Conservation (phyloP, 2,329 filamentous ascomycete species). For the Penicillium aurantiogriseum region DNA sequence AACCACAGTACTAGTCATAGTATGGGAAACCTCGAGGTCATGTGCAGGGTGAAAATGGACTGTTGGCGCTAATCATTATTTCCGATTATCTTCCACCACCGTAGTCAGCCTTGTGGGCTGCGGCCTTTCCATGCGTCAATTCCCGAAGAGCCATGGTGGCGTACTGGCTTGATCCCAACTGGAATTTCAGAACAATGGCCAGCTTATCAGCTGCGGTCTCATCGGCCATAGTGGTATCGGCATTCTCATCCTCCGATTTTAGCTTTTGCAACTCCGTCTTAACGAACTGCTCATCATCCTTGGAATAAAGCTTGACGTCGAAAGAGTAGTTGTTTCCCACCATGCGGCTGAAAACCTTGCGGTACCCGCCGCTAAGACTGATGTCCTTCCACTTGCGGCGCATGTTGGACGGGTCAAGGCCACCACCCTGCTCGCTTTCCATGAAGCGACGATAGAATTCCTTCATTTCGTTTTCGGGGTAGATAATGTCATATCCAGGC, state of each 20-base stretch:
- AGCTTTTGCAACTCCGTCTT: slow-evolving; percentile 79
- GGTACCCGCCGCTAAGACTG: slow-evolving; percentile 83
- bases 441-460: slow-evolving; percentile 84
- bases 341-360: slow-evolving; percentile 76
- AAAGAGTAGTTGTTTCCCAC: slow-evolving; percentile 64
- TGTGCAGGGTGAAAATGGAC: neutral
- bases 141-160: slow-evolving; percentile 81
- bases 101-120: slow-evolving; percentile 63
- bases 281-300: slow-evolving; percentile 76
- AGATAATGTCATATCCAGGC: slow-evolving; percentile 87
- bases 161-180: slow-evolving; percentile 76
- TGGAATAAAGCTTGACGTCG: slow-evolving; percentile 66
- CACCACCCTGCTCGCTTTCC: slow-evolving; percentile 72
- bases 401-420: slow-evolving; percentile 82
- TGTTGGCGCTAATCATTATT: neutral
- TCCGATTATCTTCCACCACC: slow-evolving; percentile 42
- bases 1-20: neutral
- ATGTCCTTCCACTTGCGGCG: slow-evolving; percentile 80
- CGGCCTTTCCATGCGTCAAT: slow-evolving; percentile 68
- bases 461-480: slow-evolving; percentile 81
- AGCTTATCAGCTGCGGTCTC: slow-evolving; percentile 49
- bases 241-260: slow-evolving; percentile 42
- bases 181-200: slow-evolving; percentile 69
- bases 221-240: slow-evolving; percentile 10
- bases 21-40: neutral